Percentiles rank a stretch among this genome's conserved stretches.
phyloP scores from a whole-genome alignment of 192 early-diverging fungal genomes.

The Coemansia sp. region DNA sequence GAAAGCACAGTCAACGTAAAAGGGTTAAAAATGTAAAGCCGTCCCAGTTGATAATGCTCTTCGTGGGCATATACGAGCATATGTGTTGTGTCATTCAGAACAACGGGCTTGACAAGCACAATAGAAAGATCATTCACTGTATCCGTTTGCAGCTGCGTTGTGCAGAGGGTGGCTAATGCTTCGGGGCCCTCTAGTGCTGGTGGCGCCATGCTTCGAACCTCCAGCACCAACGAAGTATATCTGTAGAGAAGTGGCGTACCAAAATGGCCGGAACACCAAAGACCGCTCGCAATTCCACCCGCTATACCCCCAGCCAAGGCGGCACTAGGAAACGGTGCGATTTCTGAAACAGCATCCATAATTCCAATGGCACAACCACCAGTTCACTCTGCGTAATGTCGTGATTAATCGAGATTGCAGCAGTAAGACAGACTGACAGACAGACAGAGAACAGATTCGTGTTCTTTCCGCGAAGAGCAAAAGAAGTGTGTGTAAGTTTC shows the following conservation, averaged over 20 bases:
- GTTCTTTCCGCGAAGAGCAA: too few species aligned
- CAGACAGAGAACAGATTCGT: too few species aligned
- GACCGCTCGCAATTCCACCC: slow-evolving; percentile 20
- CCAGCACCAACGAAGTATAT: slow-evolving; percentile 31
- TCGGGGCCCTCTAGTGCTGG: slow-evolving; percentile 17
- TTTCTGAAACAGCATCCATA: slow-evolving; percentile 35
- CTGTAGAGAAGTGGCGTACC: slow-evolving; percentile 31
- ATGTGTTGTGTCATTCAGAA: slow-evolving; percentile 16
- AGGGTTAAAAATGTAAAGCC: slow-evolving; percentile 36
- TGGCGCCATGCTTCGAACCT: slow-evolving; percentile 26
- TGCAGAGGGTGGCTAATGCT: slow-evolving; percentile 39
- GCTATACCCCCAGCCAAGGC: slow-evolving; percentile 8
- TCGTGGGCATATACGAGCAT: slow-evolving; percentile 40
- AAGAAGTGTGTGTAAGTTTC: too few species aligned
- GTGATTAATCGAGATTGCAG: too few species aligned
- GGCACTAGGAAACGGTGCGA: slow-evolving; percentile 29
- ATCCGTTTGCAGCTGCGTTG: slow-evolving; percentile 29
- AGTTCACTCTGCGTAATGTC: not conserved
- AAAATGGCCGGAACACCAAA: not conserved
- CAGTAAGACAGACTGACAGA: too few species aligned
- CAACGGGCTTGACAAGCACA: slow-evolving; percentile 23
- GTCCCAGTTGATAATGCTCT: slow-evolving; percentile 5
- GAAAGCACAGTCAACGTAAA: slow-evolving; percentile 31
- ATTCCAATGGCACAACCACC: not conserved
- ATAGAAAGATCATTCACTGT: slow-evolving; percentile 34